These are phyloP conservation scores for Candida smagusa DNA, from an alignment of 1,139 yeast genomes.

Conservation along the genomic window DNA sequence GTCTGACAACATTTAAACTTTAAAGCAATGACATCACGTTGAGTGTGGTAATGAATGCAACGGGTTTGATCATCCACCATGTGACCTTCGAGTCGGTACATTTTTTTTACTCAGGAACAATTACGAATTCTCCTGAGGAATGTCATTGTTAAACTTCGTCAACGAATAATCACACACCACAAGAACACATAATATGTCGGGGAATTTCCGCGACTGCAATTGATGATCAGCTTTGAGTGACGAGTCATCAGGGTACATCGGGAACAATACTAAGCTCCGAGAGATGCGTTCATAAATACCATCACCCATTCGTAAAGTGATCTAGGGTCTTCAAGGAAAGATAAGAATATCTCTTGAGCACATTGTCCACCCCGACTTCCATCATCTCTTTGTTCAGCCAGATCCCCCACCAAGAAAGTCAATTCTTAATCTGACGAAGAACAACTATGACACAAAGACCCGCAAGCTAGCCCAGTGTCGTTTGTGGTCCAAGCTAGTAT, in stretches of 20 bases:
- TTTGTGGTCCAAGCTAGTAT: no score
- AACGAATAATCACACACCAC: background rate
- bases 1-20: slow-evolving; percentile 37
- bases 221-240: background rate
- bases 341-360: no score
- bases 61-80: slow-evolving; percentile 33
- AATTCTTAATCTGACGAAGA: no score
- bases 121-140: background rate
- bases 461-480: no score
- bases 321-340: no score
- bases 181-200: background rate
- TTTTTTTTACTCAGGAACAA: background rate
- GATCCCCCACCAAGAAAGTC: no score
- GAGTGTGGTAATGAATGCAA: slow-evolving; percentile 36
- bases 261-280: no score
- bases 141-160: background rate
- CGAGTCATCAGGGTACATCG: background rate
- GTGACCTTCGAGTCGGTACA: slow-evolving; percentile 14
- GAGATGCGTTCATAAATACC: no score
- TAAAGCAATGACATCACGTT: slow-evolving; percentile 40
- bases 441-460: no score
- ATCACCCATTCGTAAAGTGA: no score
- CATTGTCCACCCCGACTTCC: no score
- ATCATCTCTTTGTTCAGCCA: no score
- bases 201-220: background rate